Base-by-base conservation (phyloP, 2,329 filamentous ascomycete genomes). In the Penicillium sp. region DNA sequence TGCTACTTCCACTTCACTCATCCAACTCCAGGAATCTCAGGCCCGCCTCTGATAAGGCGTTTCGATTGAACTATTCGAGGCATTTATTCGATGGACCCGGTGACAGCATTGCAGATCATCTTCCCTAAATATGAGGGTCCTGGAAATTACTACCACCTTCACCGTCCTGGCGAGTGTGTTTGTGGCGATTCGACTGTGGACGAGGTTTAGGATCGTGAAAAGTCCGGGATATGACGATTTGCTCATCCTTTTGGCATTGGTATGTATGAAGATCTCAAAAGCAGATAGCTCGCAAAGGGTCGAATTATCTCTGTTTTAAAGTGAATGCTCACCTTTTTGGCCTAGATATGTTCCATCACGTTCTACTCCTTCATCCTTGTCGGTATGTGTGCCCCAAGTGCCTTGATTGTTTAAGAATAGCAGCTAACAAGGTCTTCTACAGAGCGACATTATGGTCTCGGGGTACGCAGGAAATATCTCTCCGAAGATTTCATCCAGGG, bases 201-300 rank as follows among this genome's bases (percentile, higher is more conserved):
- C 71, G 22, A 62, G 73, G 8, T 59, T 72, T 8, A 53, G 53
- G 22, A 28, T 75, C 12, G 62, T 72, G 19, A 69, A 65, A 37
- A 63, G 61, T 5, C 66, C 69, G 3, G 73, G 73, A 17, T 67
- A 67, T 58, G 73, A 75, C 60, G 73, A 75, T 60, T 28, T 70
- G 38, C n/a, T 73, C 17, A 62, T 75, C 53, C 44, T 61, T 4
- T 4, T 53, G 26, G 65, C 73, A 42, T 56, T 70, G 66, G 70
- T 72, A 67, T 19, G 60, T 63, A 1, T 17, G 24, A 4, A 3
- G 0, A 19, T 5, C 30, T 38, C n/a, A 22, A 17, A 1, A 15
- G 35, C 1, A 2, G 35, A 37, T 13, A 2, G 12, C n/a, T n/a
- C n/a, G n/a, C n/a, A 4, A 15, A 37, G 5, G 12, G 5, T 37